phyloP scores from a whole-genome alignment of 345 rosid genomes.

The Zanthoxylum bungeanum region DNA sequence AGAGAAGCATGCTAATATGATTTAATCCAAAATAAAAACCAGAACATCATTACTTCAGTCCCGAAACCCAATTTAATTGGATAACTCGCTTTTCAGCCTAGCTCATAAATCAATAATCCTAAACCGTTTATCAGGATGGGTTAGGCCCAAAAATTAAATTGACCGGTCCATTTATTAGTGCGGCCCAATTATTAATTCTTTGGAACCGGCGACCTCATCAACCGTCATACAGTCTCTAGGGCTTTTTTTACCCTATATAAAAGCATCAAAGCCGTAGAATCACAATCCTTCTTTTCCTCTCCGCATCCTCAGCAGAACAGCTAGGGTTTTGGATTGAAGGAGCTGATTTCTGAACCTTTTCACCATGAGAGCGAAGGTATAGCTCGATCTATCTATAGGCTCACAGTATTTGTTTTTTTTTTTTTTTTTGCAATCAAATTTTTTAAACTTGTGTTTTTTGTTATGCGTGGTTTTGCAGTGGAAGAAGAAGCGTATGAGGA shows the following conservation, averaged over 20 bases:
- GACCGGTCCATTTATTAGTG: too few relatives aligned
- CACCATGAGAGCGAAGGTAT: constrained; percentile 91
- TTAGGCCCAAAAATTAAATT: too few relatives aligned
- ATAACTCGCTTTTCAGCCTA: too few relatives aligned
- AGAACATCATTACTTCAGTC: too few relatives aligned
- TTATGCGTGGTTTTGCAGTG: constrained; percentile 43
- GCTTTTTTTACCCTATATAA: constrained; percentile 20
- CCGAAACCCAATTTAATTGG: too few relatives aligned
- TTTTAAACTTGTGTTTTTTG: neutral
- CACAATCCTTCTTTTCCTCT: neutral
- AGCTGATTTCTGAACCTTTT: neutral
- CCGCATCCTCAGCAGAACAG: constrained; percentile 16
- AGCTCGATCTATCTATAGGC: neutral
- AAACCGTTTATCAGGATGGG: too few relatives aligned
- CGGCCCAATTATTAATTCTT: neutral
- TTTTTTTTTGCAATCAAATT: neutral
- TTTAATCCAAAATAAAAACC: too few relatives aligned
- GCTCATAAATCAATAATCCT: too few relatives aligned
- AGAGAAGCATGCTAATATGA: too few relatives aligned
- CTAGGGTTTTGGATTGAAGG: constrained; percentile 19
- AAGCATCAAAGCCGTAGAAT: rapidly evolving
- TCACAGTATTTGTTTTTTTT: neutral
- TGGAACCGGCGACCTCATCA: neutral
- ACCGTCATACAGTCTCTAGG: constrained; percentile 7
- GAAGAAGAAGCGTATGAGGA: constrained; percentile 99